Base-by-base conservation (phyloP, 1,284 basidiomycete species). In the Cutaneotrichosporon cutaneum region DNA sequence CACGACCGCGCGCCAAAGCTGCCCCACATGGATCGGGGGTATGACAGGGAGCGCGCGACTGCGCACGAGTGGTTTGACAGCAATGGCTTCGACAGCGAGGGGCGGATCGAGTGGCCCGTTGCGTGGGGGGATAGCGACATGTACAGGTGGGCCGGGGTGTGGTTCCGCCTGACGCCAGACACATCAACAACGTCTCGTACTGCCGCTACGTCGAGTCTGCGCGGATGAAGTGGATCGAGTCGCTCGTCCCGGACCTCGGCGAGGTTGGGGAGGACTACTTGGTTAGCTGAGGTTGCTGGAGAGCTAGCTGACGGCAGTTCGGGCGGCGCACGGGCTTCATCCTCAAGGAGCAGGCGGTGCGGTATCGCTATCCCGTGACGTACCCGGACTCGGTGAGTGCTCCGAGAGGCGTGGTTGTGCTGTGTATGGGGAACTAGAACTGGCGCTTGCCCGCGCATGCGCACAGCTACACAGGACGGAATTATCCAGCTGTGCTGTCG, bases 71-170 rank as follows among this genome's bases (percentile, higher is more conserved):
- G 58, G 65, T 67, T 60, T 24, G 62, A 63, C 63, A 65, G 61
- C 33, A 66, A 75, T 14, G 74, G 72, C 5, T 77, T 69, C 58
- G 76, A 76, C 53, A 36, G 59, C 2, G 59, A 67, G 27, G 75
- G 74, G 18, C 58, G 71, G 7, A 53, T 78, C 52, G 75, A 75
- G 58, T 76, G 75, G 72, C 73, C 74, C 18, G 73, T 76, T 18
- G 75, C 75, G 7, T 80, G 78, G 78, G 78, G 78, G 0, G 75
- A 80, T 51, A 69, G 67, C 45, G 78, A 80, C 66, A 76, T 72
- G 65, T 78, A 75, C 66, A 63, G 70, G 77, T 77, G 66, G 67
- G 76, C 71, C 4, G 21, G 9, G 48, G 48, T 14, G 51, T 10
- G 32, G 16, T 6, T 7, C 16, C 24, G 22, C 22, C 54, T 59